Evolutionary conservation across 495 filamentous ascomycete genomes (phyloP).

Genomic region (Penicillium cinerascens): DNA sequence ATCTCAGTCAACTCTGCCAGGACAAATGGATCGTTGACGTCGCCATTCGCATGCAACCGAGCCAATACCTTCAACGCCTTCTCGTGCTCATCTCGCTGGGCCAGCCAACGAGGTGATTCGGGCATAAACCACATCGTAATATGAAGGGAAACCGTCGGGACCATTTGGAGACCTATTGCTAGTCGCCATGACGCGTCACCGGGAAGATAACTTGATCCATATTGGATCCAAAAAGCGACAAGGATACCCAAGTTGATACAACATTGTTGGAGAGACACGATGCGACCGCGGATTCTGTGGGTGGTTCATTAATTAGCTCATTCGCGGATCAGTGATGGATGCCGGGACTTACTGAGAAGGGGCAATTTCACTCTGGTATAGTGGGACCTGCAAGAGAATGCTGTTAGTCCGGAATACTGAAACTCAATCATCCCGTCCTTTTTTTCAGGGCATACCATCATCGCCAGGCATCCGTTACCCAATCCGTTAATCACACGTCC

Average conservation of each 20-base stretch:
- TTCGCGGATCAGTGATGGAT: too few relatives aligned
- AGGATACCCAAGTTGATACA: conserved; percentile 19
- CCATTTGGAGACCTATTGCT: conserved; percentile 18
- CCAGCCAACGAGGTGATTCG: conserved; percentile 47
- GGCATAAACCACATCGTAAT: conserved; percentile 27
- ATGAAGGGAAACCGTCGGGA: conserved; percentile 19
- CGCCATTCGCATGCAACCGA: conserved; percentile 31
- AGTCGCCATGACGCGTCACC: conserved; percentile 18
- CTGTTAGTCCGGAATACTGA: too few relatives aligned
- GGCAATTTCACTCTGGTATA: conserved; percentile 26
- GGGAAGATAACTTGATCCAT: conserved; percentile 13
- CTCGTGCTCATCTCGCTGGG: conserved; percentile 30
- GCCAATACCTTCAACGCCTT: conserved; percentile 38
- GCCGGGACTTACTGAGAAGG: conserved; percentile 13
- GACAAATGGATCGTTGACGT: conserved; percentile 15
- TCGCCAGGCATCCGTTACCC: conserved; percentile 24
- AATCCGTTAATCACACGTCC: conserved; percentile 24
- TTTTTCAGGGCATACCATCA: conserved; percentile 10
- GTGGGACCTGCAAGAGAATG: conserved; percentile 9
- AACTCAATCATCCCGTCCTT: neutral
- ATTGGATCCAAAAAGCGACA: conserved; percentile 23
- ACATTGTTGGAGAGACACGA: conserved; percentile 17
- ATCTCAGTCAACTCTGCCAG: conserved; percentile 21
- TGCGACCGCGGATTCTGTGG: conserved; percentile 12
- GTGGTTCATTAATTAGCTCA: neutral